phyloP scores from a whole-genome alignment of 176 grass and related monocot genomes.

The Miscanthus lutarioriparius region DNA sequence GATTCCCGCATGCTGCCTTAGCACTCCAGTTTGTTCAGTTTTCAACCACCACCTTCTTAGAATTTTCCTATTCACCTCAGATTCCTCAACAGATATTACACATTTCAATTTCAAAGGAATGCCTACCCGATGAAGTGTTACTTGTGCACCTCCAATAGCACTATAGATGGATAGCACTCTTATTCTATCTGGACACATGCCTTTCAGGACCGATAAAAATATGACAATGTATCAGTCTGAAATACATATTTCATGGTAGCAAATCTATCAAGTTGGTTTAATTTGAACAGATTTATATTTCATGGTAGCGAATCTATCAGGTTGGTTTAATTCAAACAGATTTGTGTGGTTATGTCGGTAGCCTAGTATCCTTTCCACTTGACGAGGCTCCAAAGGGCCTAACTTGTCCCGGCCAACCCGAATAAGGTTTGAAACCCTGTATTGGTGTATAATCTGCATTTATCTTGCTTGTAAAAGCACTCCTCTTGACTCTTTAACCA shows the following conservation, averaged over 20 bases:
- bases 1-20: constrained; percentile 58
- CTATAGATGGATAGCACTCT: constrained; percentile 74
- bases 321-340: constrained; percentile 37
- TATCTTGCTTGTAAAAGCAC: constrained; percentile 45
- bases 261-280: neutral
- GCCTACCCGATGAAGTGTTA: constrained; percentile 65
- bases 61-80: constrained; percentile 66
- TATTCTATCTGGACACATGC: constrained; percentile 52
- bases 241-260: constrained; percentile 37
- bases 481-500: constrained; percentile 52
- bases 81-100: constrained; percentile 73
- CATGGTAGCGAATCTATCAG: too few species aligned
- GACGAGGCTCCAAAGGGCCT: constrained; percentile 51
- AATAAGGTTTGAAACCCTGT: constrained; percentile 60
- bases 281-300: constrained; percentile 39
- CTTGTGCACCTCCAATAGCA: constrained; percentile 72
- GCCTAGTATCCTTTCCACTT: constrained; percentile 73
- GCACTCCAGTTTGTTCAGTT: constrained; percentile 54
- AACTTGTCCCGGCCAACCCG: constrained; percentile 61
- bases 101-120: constrained; percentile 76
- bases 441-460: constrained; percentile 53
- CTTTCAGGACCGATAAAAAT: constrained; percentile 71
- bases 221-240: constrained; percentile 60
- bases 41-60: constrained; percentile 71
- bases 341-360: constrained; percentile 67